Conservation (phyloP, 805 yeast species). For the Yarrowia sp. region DNA sequence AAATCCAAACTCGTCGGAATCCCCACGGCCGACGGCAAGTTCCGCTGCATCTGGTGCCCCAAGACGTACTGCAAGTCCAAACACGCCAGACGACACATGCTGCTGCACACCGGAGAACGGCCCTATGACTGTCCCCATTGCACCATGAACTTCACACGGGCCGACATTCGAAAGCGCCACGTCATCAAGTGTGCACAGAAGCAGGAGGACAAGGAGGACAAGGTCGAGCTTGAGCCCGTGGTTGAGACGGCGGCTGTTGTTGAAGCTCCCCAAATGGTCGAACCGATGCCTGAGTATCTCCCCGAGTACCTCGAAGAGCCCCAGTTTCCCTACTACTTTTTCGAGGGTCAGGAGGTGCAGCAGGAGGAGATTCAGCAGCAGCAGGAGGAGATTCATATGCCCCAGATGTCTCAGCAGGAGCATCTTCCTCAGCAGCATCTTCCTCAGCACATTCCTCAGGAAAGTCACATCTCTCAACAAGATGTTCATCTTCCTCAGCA, state of each 20-base stretch:
- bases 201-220: constrained; percentile 15
- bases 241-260: neutral
- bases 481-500: neutral
- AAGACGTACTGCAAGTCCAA: constrained; percentile 57
- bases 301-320: constrained; percentile 15
- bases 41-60: constrained; percentile 45
- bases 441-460: neutral
- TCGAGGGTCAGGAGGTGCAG: constrained; percentile 8
- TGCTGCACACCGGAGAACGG: constrained; percentile 85
- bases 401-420: neutral
- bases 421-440: neutral
- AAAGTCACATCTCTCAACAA: too few species aligned
- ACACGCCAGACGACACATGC: constrained; percentile 80
- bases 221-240: constrained; percentile 10
- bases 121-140: constrained; percentile 83
- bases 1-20: constrained; percentile 36
- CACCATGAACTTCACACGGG: constrained; percentile 68
- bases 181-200: constrained; percentile 43
- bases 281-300: neutral
- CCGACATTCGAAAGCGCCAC: constrained; percentile 82
- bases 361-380: neutral
- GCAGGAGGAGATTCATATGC: too few species aligned
- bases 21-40: constrained; percentile 55
- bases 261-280: neutral
- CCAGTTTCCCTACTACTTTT: constrained; percentile 22